Evolutionary conservation across 345 rosid species (phyloP), one percentile per base, ranked within the genome.

Genomic region (Lenwebbia sp.): DNA sequence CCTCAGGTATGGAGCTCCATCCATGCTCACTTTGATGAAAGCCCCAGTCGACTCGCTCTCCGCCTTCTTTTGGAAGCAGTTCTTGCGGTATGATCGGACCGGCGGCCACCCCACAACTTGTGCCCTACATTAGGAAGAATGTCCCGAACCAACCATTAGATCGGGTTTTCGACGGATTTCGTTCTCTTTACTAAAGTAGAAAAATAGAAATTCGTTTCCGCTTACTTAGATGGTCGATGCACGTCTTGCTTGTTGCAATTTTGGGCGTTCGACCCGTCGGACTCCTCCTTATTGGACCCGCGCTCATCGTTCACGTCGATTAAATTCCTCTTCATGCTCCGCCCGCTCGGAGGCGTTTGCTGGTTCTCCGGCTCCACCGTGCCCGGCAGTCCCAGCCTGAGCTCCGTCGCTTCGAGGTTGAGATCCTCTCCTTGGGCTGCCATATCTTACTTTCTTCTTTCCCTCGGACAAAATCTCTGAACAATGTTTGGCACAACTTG

Each of bases 41-140:
- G 89, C 91, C 88, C 95, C 95, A 54, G 60, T 57, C 21, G 85
- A 85, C 53, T 92, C 93, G 8, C 90, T 87, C 83, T 93, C 96
- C 33, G 62, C 86, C 87, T 94, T 94, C 92, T 89, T 87, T 12
- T 90, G 92, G 78, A 92, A 62, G 86, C 52, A 91, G 83, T 93
- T 95, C 86, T 92, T 94, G 58, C 95, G 91, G 85, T 90, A 92
- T 28, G 98, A 93, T 83, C 95, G 90, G 82, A 95, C 89, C 1
- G 97, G 98, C 5, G 97, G 98, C 98, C 98, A 95, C 33, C 98
- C 98, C 82, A 93, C 94, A 30, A 93, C 88, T 82, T 93, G 98
- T 83, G 94, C 88, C 89, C 98, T 94, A 62, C 55, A 33, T 50
- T 26, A 14, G 58, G 50, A 56, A 83, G 40, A 54, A 28, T 2